Conservation (phyloP, 2,329 filamentous ascomycete genomes). For the Pseudonectria buxi region DNA sequence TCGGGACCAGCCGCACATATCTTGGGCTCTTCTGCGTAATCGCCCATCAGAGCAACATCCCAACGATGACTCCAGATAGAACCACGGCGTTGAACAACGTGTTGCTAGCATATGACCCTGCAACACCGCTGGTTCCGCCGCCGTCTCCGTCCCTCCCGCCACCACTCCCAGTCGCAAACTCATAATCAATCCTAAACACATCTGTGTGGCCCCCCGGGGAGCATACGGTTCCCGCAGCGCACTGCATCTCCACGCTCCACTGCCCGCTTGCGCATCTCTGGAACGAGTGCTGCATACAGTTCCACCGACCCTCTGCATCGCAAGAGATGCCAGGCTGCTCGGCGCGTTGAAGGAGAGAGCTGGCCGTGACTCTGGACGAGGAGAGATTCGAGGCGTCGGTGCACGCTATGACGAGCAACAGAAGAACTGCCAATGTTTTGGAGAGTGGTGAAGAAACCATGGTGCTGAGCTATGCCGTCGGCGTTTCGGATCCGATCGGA, state of each 20-base stretch:
- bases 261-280: constrained; percentile 43
- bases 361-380: not conserved
- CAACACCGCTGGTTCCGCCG: not conserved
- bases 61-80: no score
- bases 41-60: no score
- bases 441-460: constrained; percentile 1
- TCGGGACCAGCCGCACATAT: no score
- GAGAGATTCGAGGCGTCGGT: not conserved
- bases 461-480: not conserved
- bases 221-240: constrained; percentile 40
- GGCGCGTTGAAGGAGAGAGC: constrained; percentile 13
- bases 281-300: constrained; percentile 43
- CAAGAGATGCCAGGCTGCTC: constrained; percentile 34
- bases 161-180: constrained; percentile 5
- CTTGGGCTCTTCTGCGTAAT: no score
- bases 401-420: not conserved
- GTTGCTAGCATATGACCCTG: no score
- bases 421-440: not conserved
- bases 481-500: no score
- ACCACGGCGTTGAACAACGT: no score
- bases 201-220: constrained; percentile 35
- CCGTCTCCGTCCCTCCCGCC: constrained; percentile 7
- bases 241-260: constrained; percentile 40
- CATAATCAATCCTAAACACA: constrained; percentile 32
- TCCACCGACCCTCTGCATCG: constrained; percentile 45